phyloP scores from a whole-genome alignment of 352 stramenopile genomes.

The Phytophthora idaei region DNA sequence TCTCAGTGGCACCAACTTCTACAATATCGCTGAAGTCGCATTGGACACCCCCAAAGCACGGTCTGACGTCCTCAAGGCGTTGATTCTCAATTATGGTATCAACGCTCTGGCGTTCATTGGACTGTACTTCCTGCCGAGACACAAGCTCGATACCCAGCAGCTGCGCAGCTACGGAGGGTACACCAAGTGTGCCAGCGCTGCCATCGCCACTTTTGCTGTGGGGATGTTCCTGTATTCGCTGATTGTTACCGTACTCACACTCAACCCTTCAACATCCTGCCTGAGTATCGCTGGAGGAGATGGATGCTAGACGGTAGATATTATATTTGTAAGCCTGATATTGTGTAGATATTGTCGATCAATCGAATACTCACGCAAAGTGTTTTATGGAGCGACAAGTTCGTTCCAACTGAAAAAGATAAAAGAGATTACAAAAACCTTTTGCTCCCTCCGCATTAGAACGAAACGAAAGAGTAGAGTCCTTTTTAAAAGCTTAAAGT shows the following conservation, averaged over 20 bases:
- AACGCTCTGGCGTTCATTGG: conserved; percentile 43
- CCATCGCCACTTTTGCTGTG: conserved; percentile 39
- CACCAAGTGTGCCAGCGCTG: conserved; percentile 54
- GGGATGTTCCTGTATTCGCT: conserved; percentile 41
- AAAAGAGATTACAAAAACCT: too few species aligned
- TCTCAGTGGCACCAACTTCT: conserved; percentile 49
- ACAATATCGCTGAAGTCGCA: conserved; percentile 25
- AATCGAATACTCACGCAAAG: too few species aligned
- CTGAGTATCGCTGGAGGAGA: conserved; percentile 37
- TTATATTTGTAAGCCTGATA: too few species aligned
- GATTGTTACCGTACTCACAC: conserved; percentile 46
- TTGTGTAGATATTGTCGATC: too few species aligned
- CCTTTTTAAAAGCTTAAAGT: neutral
- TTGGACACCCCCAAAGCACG: conserved; percentile 27
- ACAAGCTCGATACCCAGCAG: conserved; percentile 70
- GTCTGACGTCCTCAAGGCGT: conserved; percentile 32
- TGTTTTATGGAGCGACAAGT: too few species aligned
- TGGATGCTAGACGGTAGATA: conserved; percentile 27
- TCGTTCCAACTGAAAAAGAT: too few species aligned
- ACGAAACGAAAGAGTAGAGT: too few species aligned
- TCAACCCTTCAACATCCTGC: conserved; percentile 39
- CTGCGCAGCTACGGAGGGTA: conserved; percentile 67
- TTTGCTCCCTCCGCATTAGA: too few species aligned
- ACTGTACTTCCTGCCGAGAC: conserved; percentile 46
- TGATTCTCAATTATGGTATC: conserved; percentile 52